These are phyloP conservation scores for Apiotrichum siamense DNA, from an alignment of 1,284 basidiomycete genomes.

Conservation along the genomic window DNA sequence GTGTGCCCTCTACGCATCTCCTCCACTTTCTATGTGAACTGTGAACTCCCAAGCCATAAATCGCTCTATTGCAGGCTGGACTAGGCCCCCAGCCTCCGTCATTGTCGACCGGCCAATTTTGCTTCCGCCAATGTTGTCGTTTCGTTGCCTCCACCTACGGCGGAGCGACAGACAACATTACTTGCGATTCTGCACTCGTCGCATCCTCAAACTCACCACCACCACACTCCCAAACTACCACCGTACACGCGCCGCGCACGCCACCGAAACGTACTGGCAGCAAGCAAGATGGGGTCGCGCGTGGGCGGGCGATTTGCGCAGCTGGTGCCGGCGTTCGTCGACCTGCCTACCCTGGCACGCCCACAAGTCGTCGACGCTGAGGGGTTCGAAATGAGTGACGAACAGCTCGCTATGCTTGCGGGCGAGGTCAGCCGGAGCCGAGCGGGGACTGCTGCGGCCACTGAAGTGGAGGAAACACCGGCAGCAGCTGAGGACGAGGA, in stretches of 20 bases:
- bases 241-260: background rate
- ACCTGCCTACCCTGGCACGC: constrained; percentile 23
- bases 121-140: background rate
- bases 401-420: constrained; percentile 39
- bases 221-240: background rate
- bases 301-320: constrained; percentile 10
- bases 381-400: constrained; percentile 33
- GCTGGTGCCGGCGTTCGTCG: constrained; percentile 19
- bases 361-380: constrained; percentile 34
- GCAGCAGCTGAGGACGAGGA: constrained; percentile 16
- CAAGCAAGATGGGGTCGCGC: constrained; percentile 10
- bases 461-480: background rate
- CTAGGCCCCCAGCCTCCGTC: too few relatives aligned
- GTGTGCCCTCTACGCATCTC: too few relatives aligned
- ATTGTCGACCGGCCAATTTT: background rate
- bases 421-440: constrained; percentile 2
- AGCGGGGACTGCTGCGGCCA: background rate
- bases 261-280: background rate
- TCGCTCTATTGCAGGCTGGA: too few relatives aligned
- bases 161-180: background rate
- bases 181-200: background rate
- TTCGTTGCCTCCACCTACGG: background rate
- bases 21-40: too few relatives aligned
- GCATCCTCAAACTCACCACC: background rate
- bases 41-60: too few relatives aligned